Evolutionary conservation across 2,329 filamentous ascomycete genomes (phyloP), one percentile per base, ranked within the genome.

Genomic region (Ascochyta fabae): DNA sequence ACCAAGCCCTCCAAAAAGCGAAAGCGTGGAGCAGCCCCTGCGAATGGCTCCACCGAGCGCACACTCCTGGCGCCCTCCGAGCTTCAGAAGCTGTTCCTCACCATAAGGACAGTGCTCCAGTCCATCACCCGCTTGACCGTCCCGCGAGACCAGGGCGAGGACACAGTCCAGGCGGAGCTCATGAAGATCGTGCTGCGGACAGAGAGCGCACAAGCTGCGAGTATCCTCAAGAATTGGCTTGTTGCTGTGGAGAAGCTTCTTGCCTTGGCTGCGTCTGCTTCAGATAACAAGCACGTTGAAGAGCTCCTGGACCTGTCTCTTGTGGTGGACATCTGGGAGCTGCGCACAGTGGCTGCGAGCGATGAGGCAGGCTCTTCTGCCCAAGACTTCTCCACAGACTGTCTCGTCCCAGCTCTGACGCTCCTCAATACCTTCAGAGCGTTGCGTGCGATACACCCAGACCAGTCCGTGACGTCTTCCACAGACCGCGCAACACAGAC

Each of bases 381-480:
- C 1, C 70, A 75, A 24, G 66, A 71, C n/a, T 78, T 77, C 53
- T 72, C 72, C 12, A 64, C 61, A n/a, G 67, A 76, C 36, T 77
- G 75, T 52, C 65, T 78, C 16, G 56, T 75, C 3, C 67, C 74
- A 12, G 61, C 64, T 4, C 56, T 74, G 7, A 53, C 54, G 13
- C 67, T 76, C 13, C 60, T 67, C 31, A 60, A 71, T 31, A 46
- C 59, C 3, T 45, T 73, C 2, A 57, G 47, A 41, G 47, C 15
- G 9, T 23, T 57, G 10, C 56, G 57, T 16, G 29, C 43, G 22
- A 22, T 40, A 41, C 35, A 49, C 7, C 19, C 31, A 10, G 35
- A 50, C 5, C 53, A 44, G 24, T 24, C 24, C 3, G 35, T 56
- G 10, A 23, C 40, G 3, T 29, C 16, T 16, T 44, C 51, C 6